Conservation (phyloP, 2,329 filamentous ascomycete genomes). For the Botrytis squamosa region DNA sequence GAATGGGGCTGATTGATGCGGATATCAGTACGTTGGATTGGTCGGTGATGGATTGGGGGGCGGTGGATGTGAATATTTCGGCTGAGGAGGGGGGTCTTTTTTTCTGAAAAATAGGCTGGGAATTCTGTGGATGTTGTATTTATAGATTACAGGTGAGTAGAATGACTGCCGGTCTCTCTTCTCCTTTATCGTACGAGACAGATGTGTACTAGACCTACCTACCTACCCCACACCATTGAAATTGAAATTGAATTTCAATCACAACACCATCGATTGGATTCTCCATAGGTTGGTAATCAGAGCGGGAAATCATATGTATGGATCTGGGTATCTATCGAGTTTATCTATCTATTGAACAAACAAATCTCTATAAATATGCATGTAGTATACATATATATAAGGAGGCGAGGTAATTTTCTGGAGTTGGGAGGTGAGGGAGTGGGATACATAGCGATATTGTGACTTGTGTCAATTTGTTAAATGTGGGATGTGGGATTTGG, state of each 20-base stretch:
- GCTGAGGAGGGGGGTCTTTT: not conserved
- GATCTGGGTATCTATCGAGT: too few relatives aligned
- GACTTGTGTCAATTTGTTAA: too few relatives aligned
- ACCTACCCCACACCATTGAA: not conserved
- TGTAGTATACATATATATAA: too few relatives aligned
- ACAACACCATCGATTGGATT: too few relatives aligned
- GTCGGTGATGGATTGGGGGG: constrained; percentile 37
- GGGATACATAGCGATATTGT: too few relatives aligned
- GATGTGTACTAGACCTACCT: not conserved
- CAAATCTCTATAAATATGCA: too few relatives aligned
- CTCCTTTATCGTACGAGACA: not conserved
- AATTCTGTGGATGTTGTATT: not conserved
- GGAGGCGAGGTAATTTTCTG: too few relatives aligned
- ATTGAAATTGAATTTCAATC: not conserved
- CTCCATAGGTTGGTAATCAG: too few relatives aligned
- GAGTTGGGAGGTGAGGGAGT: too few relatives aligned
- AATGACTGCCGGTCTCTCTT: not conserved
- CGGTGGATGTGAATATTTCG: not conserved
- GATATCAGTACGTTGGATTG: constrained; percentile 35
- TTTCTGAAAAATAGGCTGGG: not conserved
- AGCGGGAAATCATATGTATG: too few relatives aligned
- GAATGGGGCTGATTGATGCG: constrained; percentile 28
- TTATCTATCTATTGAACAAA: too few relatives aligned
- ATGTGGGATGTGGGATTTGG: too few relatives aligned
- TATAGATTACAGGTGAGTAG: not conserved